These are phyloP conservation scores for Chalciporus sp. DNA, from an alignment of 1,284 basidiomycete species.

Conservation along the genomic window DNA sequence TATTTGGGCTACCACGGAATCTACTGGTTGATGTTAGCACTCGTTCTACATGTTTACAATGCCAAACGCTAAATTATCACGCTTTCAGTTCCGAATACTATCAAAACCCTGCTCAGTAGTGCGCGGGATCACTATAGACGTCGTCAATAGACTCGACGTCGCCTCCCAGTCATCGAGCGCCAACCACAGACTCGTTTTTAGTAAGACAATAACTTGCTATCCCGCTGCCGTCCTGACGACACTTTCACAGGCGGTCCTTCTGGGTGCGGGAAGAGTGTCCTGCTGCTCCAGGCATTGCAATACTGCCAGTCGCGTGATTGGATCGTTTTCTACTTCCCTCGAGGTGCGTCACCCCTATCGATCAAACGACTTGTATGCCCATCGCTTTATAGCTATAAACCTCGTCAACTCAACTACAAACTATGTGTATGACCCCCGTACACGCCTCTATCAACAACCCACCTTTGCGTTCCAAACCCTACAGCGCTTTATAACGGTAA, in stretches of 20 bases:
- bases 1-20: conserved; percentile 68
- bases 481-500: conserved; percentile 58
- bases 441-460: conserved; percentile 82
- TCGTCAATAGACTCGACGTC: conserved; percentile 51
- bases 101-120: conserved; percentile 68
- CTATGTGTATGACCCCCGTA: conserved; percentile 76
- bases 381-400: conserved; percentile 50
- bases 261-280: conserved; percentile 84
- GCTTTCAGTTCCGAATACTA: conserved; percentile 62
- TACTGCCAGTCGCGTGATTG: conserved; percentile 74
- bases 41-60: conserved; percentile 7
- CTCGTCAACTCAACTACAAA: conserved; percentile 80
- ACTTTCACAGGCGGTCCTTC: conserved; percentile 61
- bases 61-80: not conserved
- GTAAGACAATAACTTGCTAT: conserved; percentile 41
- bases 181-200: conserved; percentile 59
- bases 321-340: conserved; percentile 89
- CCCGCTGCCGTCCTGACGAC: conserved; percentile 2
- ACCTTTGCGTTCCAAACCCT: conserved; percentile 61
- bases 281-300: conserved; percentile 80
- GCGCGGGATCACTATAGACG: conserved; percentile 59
- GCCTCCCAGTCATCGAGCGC: conserved; percentile 46
- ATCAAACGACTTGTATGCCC: not conserved
- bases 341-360: conserved; percentile 48
- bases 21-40: conserved; percentile 61